Base-by-base conservation (phyloP, 345 rosid species). In the Turnera subulata region DNA sequence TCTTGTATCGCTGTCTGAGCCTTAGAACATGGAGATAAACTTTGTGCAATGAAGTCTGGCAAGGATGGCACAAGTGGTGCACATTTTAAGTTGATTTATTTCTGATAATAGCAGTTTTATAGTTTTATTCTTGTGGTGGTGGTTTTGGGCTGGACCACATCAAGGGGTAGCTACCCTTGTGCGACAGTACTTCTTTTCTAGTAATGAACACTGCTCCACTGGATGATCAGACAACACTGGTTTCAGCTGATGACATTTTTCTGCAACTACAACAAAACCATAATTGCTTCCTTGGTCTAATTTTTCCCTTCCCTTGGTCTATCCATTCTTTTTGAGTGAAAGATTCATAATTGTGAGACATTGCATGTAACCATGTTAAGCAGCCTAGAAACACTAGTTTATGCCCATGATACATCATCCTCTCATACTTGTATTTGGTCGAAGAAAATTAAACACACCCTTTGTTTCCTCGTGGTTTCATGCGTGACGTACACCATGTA, bases 141-240 rank as follows among this genome's bases (percentile, higher is more conserved):
- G 53, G 45, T 67, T 73, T n/a, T 58, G 32, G 65, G 15, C 43
- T 23, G 67, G 75, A 65, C 79, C 81, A 80, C 77, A 40, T 14
- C 8, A 29, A 29, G 4, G 18, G 42, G 46, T 48, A 57, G 40
- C 43, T 29, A 29, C 5, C 35, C 35, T 29, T 29, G 8, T 29
- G 35, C 35, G 35, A 29, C 35, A 29, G 5, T 29, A 3, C 35
- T 29, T 29, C n/a, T n/a, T 55, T 50, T 50, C 40, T 43, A 42
- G 25, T 16, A 26, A 46, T 39, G 51, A 63, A 16, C 47, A 51
- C 53, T 11, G 49, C 66, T 26, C 12, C 46, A 15, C 43, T 26
- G 35, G 35, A 29, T 59, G 35, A 48, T 47, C 35, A 47, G 45
- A 58, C 18, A 33, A 59, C 1, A 19, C 25, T 23, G 13, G n/a